Conservation (phyloP, 2,329 filamentous ascomycete species). For the Zalaria sp. region DNA sequence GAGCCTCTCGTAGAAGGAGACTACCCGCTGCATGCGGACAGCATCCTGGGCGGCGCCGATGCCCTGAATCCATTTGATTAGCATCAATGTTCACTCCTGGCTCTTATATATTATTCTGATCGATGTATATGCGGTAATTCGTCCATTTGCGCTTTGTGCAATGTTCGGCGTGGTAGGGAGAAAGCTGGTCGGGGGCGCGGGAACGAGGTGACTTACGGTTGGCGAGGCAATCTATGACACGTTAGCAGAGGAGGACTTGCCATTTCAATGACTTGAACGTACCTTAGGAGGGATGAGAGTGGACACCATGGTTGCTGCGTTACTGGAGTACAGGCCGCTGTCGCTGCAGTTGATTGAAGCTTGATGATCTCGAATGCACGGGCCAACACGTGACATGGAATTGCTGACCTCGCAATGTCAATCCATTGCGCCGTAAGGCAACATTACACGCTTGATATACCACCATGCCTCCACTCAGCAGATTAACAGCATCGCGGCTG, state of each 20-base stretch:
- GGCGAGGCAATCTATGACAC: constrained; percentile 60
- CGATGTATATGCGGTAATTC: too few relatives aligned
- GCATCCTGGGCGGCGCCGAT: constrained; percentile 93
- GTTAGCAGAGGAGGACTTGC: constrained; percentile 9
- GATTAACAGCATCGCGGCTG: constrained; percentile 26
- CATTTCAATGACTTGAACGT: constrained; percentile 17
- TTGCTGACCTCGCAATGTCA: constrained; percentile 3
- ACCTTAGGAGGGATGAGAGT: constrained; percentile 99
- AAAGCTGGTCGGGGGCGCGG: not conserved
- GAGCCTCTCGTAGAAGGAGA: constrained; percentile 97
- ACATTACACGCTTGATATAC: not conserved
- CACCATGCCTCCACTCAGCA: constrained; percentile 24
- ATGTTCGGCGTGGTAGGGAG: not conserved
- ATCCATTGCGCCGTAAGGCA: not conserved
- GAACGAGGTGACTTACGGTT: constrained; percentile 47
- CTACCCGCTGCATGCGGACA: constrained; percentile 92
- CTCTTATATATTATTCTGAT: not conserved
- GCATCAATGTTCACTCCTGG: constrained; percentile 8
- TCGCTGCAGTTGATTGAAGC: not conserved
- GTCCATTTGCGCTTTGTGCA: too few relatives aligned
- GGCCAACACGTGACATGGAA: not conserved
- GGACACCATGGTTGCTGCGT: constrained; percentile 37
- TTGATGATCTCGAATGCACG: not conserved
- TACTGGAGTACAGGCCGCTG: not conserved
- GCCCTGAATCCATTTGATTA: constrained; percentile 45